These are phyloP conservation scores for Henckelia pumila DNA, from an alignment of 257 asterid genomes.

Conservation along the genomic window DNA sequence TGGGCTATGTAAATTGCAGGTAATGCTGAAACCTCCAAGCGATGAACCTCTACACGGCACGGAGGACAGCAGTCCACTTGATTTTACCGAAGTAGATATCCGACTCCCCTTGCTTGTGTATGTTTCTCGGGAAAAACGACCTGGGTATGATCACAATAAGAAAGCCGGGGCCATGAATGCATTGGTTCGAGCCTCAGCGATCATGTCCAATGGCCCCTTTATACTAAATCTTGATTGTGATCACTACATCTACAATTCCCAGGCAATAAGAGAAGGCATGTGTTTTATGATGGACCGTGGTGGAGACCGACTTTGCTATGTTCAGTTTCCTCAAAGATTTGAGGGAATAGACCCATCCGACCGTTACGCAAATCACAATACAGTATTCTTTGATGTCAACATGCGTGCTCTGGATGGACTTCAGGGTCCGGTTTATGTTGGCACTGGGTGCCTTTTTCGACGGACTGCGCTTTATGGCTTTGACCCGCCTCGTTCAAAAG, in stretches of 20 bases:
- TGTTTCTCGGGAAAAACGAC: slow-evolving; percentile 65
- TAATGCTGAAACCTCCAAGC: slow-evolving; percentile 69
- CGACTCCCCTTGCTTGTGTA: slow-evolving; percentile 69
- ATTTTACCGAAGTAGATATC: slow-evolving; percentile 42
- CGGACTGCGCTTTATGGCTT: background rate
- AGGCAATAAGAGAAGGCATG: slow-evolving; percentile 67
- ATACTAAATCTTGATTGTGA: slow-evolving; percentile 64
- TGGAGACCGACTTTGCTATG: slow-evolving; percentile 57
- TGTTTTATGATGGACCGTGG: slow-evolving; percentile 77
- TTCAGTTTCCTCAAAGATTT: slow-evolving; percentile 65
- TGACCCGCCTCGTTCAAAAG: background rate
- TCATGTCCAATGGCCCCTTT: slow-evolving; percentile 73
- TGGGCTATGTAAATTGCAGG: slow-evolving; percentile 32
- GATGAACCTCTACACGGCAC: slow-evolving; percentile 51
- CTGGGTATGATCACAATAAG: slow-evolving; percentile 71
- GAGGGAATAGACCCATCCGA: slow-evolving; percentile 29
- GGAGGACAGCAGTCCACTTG: slow-evolving; percentile 37
- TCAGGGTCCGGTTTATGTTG: background rate
- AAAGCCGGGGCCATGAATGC: slow-evolving; percentile 77
- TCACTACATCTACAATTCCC: slow-evolving; percentile 60
- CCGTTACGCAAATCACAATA: background rate
- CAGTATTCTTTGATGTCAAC: background rate
- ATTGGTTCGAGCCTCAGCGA: slow-evolving; percentile 67
- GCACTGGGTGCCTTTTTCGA: background rate
- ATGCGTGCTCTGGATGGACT: background rate